phyloP scores from a whole-genome alignment of 2,329 filamentous ascomycete genomes.

The Penicillium griseofulvum region DNA sequence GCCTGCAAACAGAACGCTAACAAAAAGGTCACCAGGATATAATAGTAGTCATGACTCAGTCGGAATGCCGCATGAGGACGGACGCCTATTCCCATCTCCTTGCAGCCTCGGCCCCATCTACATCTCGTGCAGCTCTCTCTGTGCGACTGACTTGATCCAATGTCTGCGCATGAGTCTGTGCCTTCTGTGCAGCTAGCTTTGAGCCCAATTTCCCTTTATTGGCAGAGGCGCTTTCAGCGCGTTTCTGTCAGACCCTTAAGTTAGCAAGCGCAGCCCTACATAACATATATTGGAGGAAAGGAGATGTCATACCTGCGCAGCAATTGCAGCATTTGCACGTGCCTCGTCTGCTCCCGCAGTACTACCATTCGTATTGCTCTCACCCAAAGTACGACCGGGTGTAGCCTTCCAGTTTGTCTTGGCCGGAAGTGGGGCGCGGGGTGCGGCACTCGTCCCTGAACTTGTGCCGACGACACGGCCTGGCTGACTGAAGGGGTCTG shows the following conservation, averaged over 20 bases:
- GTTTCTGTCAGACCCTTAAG: constrained; percentile 52
- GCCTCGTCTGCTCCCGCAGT: constrained; percentile 52
- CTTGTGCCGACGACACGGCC: constrained; percentile 69
- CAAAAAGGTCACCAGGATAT: background rate
- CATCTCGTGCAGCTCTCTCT: constrained; percentile 64
- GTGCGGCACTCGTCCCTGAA: constrained; percentile 47
- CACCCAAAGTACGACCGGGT: constrained; percentile 64
- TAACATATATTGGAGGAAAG: background rate
- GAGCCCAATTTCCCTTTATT: constrained; percentile 65
- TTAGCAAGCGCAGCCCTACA: background rate
- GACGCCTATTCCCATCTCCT: constrained; percentile 55
- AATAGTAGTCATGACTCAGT: background rate
- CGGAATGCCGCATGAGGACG: background rate
- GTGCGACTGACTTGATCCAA: constrained; percentile 66
- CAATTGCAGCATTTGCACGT: constrained; percentile 69
- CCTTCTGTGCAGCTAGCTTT: constrained; percentile 73
- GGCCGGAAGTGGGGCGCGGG: constrained; percentile 47
- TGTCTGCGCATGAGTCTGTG: constrained; percentile 66
- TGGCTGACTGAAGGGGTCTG: constrained; percentile 66
- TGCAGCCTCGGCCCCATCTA: constrained; percentile 60
- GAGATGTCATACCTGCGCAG: constrained; percentile 70
- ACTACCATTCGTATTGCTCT: constrained; percentile 31
- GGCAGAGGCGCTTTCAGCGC: constrained; percentile 52
- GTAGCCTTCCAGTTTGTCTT: constrained; percentile 47
- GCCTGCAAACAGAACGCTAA: background rate